Conservation (phyloP, 2,329 filamentous ascomycete genomes). For the Pseudogymnoascus sp. region DNA sequence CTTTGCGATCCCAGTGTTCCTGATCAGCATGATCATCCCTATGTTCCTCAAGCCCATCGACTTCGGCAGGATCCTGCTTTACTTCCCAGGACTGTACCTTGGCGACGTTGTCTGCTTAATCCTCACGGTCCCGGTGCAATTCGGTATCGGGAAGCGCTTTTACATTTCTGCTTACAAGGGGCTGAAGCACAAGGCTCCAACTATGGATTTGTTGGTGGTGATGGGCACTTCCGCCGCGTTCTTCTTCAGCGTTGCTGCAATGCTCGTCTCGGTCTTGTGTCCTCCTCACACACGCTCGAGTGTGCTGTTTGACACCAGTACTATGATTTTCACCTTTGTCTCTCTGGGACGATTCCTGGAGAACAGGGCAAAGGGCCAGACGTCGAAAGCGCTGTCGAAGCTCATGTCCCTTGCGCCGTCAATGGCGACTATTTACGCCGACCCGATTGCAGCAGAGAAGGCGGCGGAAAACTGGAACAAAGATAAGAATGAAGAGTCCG, state of each 20-base stretch:
- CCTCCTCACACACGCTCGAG: constrained; percentile 70
- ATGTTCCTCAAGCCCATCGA: constrained; percentile 73
- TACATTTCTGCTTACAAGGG: constrained; percentile 92
- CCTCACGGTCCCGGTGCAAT: constrained; percentile 89
- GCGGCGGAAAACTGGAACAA: constrained; percentile 66
- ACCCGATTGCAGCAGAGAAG: constrained; percentile 89
- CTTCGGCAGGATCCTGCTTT: constrained; percentile 58
- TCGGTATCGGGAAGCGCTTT: constrained; percentile 90
- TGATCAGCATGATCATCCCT: constrained; percentile 88
- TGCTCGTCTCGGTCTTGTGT: constrained; percentile 71
- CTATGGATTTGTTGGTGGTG: constrained; percentile 95
- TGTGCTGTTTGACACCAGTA: constrained; percentile 95
- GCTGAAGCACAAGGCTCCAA: constrained; percentile 79
- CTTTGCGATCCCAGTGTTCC: constrained; percentile 84
- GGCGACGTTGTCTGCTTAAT: constrained; percentile 77
- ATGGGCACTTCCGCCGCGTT: constrained; percentile 91
- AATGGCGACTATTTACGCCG: constrained; percentile 92
- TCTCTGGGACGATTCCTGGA: constrained; percentile 85
- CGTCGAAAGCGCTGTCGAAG: constrained; percentile 82
- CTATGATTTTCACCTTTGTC: constrained; percentile 96
- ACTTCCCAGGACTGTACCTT: constrained; percentile 70
- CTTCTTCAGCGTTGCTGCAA: constrained; percentile 84
- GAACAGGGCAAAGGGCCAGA: constrained; percentile 92
- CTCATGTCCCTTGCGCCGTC: constrained; percentile 95
- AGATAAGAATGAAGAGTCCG: constrained; percentile 37